Percentiles rank a stretch among this genome's conserved stretches.
phyloP scores from a whole-genome alignment of 495 filamentous ascomycete genomes.

The Aspergillus baeticus region DNA sequence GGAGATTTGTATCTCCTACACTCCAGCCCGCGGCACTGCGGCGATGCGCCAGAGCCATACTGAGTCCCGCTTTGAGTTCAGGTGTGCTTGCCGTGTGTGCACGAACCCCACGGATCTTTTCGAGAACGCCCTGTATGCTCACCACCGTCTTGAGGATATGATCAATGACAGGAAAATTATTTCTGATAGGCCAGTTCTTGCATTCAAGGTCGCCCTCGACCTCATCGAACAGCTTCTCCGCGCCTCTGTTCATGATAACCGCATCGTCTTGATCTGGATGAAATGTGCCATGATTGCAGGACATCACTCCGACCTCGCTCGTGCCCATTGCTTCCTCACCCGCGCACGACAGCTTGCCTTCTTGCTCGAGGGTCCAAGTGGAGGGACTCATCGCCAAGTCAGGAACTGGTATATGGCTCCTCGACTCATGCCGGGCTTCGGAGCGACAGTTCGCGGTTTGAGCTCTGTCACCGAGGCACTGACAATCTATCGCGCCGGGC shows the following conservation, averaged over 20 bases:
- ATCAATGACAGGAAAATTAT: not conserved
- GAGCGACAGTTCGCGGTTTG: conserved; percentile 7
- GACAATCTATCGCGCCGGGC: not conserved
- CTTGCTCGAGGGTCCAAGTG: not conserved
- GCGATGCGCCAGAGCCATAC: not conserved
- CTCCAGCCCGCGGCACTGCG: not conserved
- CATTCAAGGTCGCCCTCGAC: conserved; percentile 7
- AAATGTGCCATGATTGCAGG: conserved; percentile 18
- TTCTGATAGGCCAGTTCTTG: conserved; percentile 1
- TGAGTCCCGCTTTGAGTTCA: not conserved
- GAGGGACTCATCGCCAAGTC: conserved; percentile 1
- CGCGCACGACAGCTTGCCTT: not conserved
- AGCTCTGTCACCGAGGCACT: not conserved
- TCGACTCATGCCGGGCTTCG: conserved; percentile 14
- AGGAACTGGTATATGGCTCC: conserved; percentile 5
- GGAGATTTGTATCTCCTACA: conserved; percentile 28
- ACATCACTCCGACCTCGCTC: conserved; percentile 18
- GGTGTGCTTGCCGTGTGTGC: conserved; percentile 16
- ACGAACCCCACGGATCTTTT: not conserved
- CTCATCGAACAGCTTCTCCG: not conserved
- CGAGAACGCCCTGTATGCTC: conserved; percentile 2
- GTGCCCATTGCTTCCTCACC: conserved; percentile 14
- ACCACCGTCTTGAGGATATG: not conserved
- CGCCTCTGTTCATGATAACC: not conserved
- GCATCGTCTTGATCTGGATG: conserved; percentile 8